Base-by-base conservation (phyloP, 2,329 filamentous ascomycete species). In the Pestalotiopsis sp. region DNA sequence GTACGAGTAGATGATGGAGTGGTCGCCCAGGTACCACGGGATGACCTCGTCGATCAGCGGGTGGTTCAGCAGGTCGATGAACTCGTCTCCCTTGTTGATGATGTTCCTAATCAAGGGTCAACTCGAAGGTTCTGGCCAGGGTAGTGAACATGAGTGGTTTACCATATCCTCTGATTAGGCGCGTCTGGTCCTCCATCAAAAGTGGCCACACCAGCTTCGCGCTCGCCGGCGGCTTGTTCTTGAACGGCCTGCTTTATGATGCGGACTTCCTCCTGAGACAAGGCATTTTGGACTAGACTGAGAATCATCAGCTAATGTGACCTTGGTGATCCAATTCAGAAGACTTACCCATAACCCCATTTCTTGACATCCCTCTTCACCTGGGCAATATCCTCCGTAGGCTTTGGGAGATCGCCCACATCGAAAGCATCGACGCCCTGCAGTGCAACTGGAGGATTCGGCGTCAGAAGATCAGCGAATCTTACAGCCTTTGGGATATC, bases 21-120 rank as follows among this genome's bases (percentile, higher is more conserved):
- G 71, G n/a, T 77, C 75, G 39, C 76, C 76, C 5, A 77, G 71
- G 67, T 75, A 68, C 69, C 73, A 76, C 14, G 73, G 74, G 3
- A 77, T 68, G 13, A 76, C 67, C 38, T 71, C 74, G 57, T 76
- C 74, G 55, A 76, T 72, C 6, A 77, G 64, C 0, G 74, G 73
- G 59, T 76, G 74, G 55, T 77, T 73, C 6, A 77, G 71, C 5
- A 77, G 69, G 67, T 77, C 76, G 7, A 67, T 39, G 60, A 67
- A 67, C 36, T 67, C 66, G 49, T 67, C 66, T 13, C 60, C 66
- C 38, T 64, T 67, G 63, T 72, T 72, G 27, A 70, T 55, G 20
- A 72, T 58, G 52, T 41, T 67, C 64, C 62, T 64, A 20, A 27
- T 39, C 11, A 13, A n/a, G 25, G 3, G 36, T 63, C 4, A 41